phyloP scores from a whole-genome alignment of 2,329 filamentous ascomycete genomes.

The Colletotrichum spaethianum region DNA sequence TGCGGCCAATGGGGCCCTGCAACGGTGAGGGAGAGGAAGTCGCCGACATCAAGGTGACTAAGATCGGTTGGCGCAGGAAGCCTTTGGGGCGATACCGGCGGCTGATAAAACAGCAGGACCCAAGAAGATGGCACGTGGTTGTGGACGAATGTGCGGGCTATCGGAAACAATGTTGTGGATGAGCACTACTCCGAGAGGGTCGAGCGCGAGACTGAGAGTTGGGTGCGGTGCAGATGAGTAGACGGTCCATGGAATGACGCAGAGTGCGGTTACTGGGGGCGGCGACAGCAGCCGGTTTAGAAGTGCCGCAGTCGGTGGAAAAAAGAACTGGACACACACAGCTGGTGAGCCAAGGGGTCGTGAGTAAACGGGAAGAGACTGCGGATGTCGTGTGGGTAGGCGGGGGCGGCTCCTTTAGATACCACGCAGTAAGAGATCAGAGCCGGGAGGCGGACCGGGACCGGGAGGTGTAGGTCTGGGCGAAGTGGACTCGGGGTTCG shows the following conservation, averaged over 20 bases:
- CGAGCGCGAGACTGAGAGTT: constrained; percentile 12
- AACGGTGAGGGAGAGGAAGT: constrained; percentile 47
- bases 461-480: constrained; percentile 22
- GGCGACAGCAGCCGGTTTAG: neutral
- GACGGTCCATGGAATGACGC: constrained; percentile 25
- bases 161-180: neutral
- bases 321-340: neutral
- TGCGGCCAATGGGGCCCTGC: constrained; percentile 43
- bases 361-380: neutral
- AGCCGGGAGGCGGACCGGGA: constrained; percentile 22
- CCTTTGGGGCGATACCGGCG: neutral
- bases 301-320: neutral
- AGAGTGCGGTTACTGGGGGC: neutral
- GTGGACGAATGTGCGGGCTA: neutral
- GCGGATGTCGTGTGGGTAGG: neutral
- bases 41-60: constrained; percentile 45
- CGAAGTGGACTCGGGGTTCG: constrained; percentile 13
- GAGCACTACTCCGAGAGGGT: neutral
- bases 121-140: neutral
- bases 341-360: neutral
- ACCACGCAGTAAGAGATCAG: constrained; percentile 1
- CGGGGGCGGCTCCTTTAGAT: constrained; percentile 28
- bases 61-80: neutral
- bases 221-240: constrained; percentile 11
- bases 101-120: constrained; percentile 25